Evolutionary conservation across 345 rosid species (phyloP).

Genomic region (Clarkia xantiana): DNA sequence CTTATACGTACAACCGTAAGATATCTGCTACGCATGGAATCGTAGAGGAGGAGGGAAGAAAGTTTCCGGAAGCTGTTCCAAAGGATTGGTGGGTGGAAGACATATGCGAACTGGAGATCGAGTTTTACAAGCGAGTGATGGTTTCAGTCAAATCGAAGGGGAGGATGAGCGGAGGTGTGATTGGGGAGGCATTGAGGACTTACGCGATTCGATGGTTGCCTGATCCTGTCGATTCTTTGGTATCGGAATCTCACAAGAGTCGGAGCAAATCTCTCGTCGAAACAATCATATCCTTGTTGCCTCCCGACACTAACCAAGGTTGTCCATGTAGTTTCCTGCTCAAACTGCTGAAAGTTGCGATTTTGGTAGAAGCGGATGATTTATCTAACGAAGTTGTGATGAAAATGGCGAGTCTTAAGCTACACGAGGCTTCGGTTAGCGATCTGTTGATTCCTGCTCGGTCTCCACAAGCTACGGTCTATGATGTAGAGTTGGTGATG

Average conservation of each 20-base stretch:
- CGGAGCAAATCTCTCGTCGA: constrained; percentile 51
- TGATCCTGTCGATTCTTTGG: constrained; percentile 38
- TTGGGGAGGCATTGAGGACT: constrained; percentile 67
- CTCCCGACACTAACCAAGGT: constrained; percentile 38
- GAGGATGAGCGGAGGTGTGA: constrained; percentile 46
- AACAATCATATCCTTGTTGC: constrained; percentile 53
- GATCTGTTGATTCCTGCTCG: constrained; percentile 50
- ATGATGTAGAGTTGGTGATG: constrained; percentile 55
- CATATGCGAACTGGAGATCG: constrained; percentile 66
- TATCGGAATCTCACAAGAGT: constrained; percentile 28
- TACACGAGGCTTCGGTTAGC: constrained; percentile 56
- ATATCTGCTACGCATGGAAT: constrained; percentile 34
- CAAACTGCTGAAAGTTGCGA: constrained; percentile 56
- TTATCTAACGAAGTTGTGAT: constrained; percentile 34
- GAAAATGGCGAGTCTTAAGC: constrained; percentile 41
- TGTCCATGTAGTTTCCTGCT: constrained; percentile 61
- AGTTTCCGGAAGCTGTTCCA: constrained; percentile 45
- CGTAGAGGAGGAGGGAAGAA: constrained; percentile 23
- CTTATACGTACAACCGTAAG: constrained; percentile 76
- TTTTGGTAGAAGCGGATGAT: constrained; percentile 47
- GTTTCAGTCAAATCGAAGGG: constrained; percentile 57
- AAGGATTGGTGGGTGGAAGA: constrained; percentile 99
- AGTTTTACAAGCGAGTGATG: constrained; percentile 58
- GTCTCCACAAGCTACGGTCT: constrained; percentile 27
- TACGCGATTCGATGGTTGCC: constrained; percentile 80